Percentiles rank a stretch among this genome's conserved stretches.
phyloP scores from a whole-genome alignment of 192 early-diverging fungal genomes.

The Coemansia sp. region DNA sequence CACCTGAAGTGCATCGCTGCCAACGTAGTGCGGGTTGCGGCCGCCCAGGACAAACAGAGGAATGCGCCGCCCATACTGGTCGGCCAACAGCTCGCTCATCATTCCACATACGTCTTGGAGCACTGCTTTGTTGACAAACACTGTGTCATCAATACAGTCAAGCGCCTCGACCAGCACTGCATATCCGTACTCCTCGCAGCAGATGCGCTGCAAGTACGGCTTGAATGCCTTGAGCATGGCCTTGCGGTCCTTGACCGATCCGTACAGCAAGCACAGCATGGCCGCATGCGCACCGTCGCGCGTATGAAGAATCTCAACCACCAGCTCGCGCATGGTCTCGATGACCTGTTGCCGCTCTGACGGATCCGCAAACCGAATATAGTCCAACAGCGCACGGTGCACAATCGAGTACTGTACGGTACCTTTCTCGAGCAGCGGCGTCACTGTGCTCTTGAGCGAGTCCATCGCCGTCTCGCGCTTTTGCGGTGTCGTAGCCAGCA shows the following conservation, averaged over 20 bases:
- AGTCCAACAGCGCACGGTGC: constrained; percentile 86
- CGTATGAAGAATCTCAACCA: constrained; percentile 88
- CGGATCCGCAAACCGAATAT: constrained; percentile 66
- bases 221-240: constrained; percentile 84
- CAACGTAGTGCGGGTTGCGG: constrained; percentile 71
- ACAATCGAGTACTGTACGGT: constrained; percentile 76
- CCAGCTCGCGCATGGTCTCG: constrained; percentile 77
- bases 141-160: constrained; percentile 93
- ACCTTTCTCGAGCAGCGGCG: constrained; percentile 79
- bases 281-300: constrained; percentile 85
- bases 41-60: constrained; percentile 81
- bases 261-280: constrained; percentile 78
- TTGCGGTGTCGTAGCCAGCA: constrained; percentile 56
- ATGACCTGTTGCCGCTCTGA: constrained; percentile 65
- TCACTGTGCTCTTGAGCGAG: constrained; percentile 66
- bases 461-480: constrained; percentile 59
- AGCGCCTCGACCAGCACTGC: constrained; percentile 78
- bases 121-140: constrained; percentile 75
- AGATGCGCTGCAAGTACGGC: constrained; percentile 74
- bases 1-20: constrained; percentile 66
- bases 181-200: constrained; percentile 87
- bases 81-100: constrained; percentile 58
- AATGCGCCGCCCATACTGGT: constrained; percentile 79
- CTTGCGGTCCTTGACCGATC: constrained; percentile 88
- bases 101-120: constrained; percentile 55